Evolutionary conservation across 495 filamentous ascomycete species (phyloP).

Genomic region (Aspergillus coremiiformis): DNA sequence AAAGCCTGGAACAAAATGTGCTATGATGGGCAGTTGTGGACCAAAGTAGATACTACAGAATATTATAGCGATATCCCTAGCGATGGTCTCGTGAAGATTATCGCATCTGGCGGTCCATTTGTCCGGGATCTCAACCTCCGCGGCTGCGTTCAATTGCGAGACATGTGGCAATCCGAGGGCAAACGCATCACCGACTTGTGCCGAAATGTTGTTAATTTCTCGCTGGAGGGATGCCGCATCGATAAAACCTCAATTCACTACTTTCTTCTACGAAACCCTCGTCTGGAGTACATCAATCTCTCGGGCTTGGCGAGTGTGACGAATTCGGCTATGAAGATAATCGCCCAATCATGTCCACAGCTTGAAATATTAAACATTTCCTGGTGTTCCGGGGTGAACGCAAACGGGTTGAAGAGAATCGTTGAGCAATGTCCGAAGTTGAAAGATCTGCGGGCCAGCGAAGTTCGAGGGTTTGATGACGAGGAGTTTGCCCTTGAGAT

Average conservation of each 20-base stretch:
- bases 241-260: conserved; percentile 71
- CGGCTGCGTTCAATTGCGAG: conserved; percentile 67
- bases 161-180: conserved; percentile 65
- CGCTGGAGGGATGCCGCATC: conserved; percentile 81
- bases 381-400: conserved; percentile 82
- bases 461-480: conserved; percentile 72
- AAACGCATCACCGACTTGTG: conserved; percentile 68
- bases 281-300: conserved; percentile 75
- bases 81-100: conserved; percentile 74
- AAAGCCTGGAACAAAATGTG: conserved; percentile 77
- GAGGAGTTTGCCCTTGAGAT: conserved; percentile 59
- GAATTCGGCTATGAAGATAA: conserved; percentile 80
- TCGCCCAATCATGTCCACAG: conserved; percentile 73
- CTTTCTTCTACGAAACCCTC: conserved; percentile 69
- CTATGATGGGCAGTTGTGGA: conserved; percentile 94
- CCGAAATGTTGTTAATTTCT: conserved; percentile 78
- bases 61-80: conserved; percentile 86
- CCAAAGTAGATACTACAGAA: conserved; percentile 69
- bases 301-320: conserved; percentile 71
- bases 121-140: conserved; percentile 83
- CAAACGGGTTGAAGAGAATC: conserved; percentile 68
- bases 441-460: conserved; percentile 74
- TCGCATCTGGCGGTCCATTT: conserved; percentile 79
- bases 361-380: conserved; percentile 80
- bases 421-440: conserved; percentile 64